These are phyloP conservation scores for Candida maltosa DNA, from an alignment of 805 yeast genomes.

Conservation along the genomic window DNA sequence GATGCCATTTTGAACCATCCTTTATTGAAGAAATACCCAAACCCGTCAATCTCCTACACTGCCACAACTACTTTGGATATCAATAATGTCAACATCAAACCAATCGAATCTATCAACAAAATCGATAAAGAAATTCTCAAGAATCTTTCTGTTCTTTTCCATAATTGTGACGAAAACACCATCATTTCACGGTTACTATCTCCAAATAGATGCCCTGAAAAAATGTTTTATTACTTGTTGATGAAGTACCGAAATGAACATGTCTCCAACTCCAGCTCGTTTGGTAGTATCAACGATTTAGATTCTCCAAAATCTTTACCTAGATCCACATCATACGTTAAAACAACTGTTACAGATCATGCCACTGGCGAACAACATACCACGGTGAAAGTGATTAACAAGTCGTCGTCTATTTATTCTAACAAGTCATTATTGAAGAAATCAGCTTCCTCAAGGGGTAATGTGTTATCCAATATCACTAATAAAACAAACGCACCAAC, in stretches of 20 bases:
- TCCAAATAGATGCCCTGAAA: constrained; percentile 65
- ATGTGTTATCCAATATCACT: constrained; percentile 31
- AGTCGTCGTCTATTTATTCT: constrained; percentile 20
- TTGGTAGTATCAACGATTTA: constrained; percentile 19
- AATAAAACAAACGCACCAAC: constrained; percentile 18
- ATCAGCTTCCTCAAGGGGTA: constrained; percentile 5
- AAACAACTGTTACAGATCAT: constrained; percentile 35
- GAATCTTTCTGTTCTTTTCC: constrained; percentile 77
- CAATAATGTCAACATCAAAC: constrained; percentile 22
- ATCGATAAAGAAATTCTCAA: constrained; percentile 74
- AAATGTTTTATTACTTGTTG: constrained; percentile 74
- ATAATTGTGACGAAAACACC: constrained; percentile 59
- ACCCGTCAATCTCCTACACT: constrained; percentile 21
- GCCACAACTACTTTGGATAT: constrained; percentile 12
- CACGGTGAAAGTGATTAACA: constrained; percentile 17
- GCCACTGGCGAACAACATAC: constrained; percentile 18
- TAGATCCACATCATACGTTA: constrained; percentile 37
- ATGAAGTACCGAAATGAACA: constrained; percentile 75
- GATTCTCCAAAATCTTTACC: constrained; percentile 29
- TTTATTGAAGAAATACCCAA: constrained; percentile 68
- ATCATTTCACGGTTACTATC: constrained; percentile 53
- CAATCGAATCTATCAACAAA: constrained; percentile 40
- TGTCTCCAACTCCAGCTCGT: constrained; percentile 17
- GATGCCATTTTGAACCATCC: constrained; percentile 80
- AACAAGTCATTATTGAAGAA: constrained; percentile 13